Evolutionary conservation across 768 basidiomycete genomes (phyloP).

Genomic region (Royoungia palumana): DNA sequence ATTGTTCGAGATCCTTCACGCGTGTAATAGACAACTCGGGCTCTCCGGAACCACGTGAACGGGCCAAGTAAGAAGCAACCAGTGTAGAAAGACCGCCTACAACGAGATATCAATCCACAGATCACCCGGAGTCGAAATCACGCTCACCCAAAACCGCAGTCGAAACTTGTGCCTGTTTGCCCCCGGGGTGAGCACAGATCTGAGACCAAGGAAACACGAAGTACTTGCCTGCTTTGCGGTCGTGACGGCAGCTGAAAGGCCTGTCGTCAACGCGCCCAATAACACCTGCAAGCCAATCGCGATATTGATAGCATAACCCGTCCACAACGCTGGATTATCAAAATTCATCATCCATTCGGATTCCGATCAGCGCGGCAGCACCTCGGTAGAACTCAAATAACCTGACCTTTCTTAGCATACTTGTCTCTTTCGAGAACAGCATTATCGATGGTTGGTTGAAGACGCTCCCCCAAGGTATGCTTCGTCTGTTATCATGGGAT

Average conservation of each 20-base stretch:
- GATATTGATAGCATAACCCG: constrained; percentile 35
- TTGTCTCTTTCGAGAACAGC: constrained; percentile 48
- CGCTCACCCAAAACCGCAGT: constrained; percentile 39
- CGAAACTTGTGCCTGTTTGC: constrained; percentile 34
- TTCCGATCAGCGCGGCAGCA: constrained; percentile 12
- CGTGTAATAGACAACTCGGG: constrained; percentile 60
- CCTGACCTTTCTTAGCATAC: constrained; percentile 49
- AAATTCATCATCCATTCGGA: neutral
- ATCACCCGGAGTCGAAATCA: neutral
- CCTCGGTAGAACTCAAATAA: constrained; percentile 2
- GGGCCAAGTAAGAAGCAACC: constrained; percentile 70
- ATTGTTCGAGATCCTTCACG: constrained; percentile 61
- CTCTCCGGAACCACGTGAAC: constrained; percentile 64
- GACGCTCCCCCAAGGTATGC: constrained; percentile 48
- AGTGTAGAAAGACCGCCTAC: constrained; percentile 64
- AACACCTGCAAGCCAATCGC: constrained; percentile 64
- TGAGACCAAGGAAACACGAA: neutral
- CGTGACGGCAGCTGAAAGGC: constrained; percentile 48
- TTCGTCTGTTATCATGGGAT: constrained; percentile 15
- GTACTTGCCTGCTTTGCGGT: constrained; percentile 39
- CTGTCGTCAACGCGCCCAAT: constrained; percentile 66
- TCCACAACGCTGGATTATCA: constrained; percentile 29
- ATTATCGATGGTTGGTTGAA: constrained; percentile 49
- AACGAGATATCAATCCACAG: neutral
- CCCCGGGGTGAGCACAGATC: neutral